Evolutionary conservation across 1,284 basidiomycete species (phyloP).

Genomic region (Irpex lacteus): DNA sequence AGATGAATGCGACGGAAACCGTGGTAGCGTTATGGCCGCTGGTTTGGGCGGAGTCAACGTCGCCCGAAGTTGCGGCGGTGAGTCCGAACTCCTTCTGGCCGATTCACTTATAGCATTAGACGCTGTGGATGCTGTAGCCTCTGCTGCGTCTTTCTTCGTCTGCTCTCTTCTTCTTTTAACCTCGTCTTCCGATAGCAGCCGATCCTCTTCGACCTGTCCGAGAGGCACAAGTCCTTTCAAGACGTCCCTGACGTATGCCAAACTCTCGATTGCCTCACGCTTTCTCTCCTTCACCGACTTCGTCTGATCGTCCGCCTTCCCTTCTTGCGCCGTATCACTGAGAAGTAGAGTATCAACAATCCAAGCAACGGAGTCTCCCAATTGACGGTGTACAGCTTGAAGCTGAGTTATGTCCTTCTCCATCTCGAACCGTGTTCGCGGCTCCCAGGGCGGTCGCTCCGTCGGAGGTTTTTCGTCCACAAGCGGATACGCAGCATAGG

Average conservation of each 20-base stretch:
- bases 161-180: conserved; percentile 22
- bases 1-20: conserved; percentile 19
- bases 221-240: conserved; percentile 45
- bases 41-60: conserved; percentile 24
- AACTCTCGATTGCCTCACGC: conserved; percentile 66
- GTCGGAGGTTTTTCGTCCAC: conserved; percentile 53
- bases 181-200: conserved; percentile 57
- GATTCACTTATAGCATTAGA: conserved; percentile 8
- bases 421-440: conserved; percentile 60
- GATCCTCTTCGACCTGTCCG: conserved; percentile 57
- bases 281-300: conserved; percentile 42
- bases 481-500: conserved; percentile 55
- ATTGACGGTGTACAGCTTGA: conserved; percentile 49
- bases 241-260: conserved; percentile 74
- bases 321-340: conserved; percentile 44
- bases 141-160: conserved; percentile 28
- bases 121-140: conserved; percentile 19
- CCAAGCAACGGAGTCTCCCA: conserved; percentile 69
- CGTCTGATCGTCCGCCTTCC: conserved; percentile 36
- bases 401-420: conserved; percentile 58
- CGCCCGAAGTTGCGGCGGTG: conserved; percentile 3
- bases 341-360: conserved; percentile 66
- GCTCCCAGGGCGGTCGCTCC: conserved; percentile 66
- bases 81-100: conserved; percentile 11
- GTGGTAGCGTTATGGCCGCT: conserved; percentile 21